phyloP scores from a whole-genome alignment of 768 basidiomycete genomes.

The Lyophyllum decastes region DNA sequence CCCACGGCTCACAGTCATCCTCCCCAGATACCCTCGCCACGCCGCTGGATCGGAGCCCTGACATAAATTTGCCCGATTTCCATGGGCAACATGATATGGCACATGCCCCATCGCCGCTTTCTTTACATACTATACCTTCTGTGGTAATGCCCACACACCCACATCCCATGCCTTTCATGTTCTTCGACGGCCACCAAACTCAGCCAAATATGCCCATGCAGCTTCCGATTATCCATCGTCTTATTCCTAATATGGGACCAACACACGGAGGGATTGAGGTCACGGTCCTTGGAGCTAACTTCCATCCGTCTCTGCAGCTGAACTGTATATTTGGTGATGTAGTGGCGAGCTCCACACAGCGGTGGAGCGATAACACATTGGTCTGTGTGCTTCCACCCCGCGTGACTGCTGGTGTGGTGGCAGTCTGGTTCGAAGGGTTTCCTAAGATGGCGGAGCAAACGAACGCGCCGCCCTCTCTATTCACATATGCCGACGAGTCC shows the following conservation, averaged over 20 bases:
- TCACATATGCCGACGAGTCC: conserved; percentile 90
- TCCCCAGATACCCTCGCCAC: conserved; percentile 47
- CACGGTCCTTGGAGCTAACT: conserved; percentile 90
- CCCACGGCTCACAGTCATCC: conserved; percentile 46
- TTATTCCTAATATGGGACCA: conserved; percentile 83
- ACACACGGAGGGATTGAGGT: conserved; percentile 94
- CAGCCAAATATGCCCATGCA: conserved; percentile 50
- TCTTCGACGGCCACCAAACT: conserved; percentile 55
- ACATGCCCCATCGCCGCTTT: conserved; percentile 28
- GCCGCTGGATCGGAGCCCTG: conserved; percentile 41
- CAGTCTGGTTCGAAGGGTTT: conserved; percentile 86
- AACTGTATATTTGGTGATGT: conserved; percentile 87
- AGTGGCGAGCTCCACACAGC: conserved; percentile 78
- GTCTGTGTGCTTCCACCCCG: conserved; percentile 90
- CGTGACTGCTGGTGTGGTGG: conserved; percentile 78
- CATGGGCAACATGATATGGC: conserved; percentile 23
- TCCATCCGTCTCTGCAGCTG: conserved; percentile 71
- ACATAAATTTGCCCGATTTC: conserved; percentile 39
- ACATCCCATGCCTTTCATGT: conserved; percentile 58
- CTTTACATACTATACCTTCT: conserved; percentile 24
- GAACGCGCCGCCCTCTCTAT: conserved; percentile 58
- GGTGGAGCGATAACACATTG: conserved; percentile 92
- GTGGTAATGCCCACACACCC: conserved; percentile 33
- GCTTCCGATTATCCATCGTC: conserved; percentile 77
- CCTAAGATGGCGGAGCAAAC: conserved; percentile 56